Evolutionary conservation across 345 rosid species (phyloP).

Genomic region (Arabis alpina): DNA sequence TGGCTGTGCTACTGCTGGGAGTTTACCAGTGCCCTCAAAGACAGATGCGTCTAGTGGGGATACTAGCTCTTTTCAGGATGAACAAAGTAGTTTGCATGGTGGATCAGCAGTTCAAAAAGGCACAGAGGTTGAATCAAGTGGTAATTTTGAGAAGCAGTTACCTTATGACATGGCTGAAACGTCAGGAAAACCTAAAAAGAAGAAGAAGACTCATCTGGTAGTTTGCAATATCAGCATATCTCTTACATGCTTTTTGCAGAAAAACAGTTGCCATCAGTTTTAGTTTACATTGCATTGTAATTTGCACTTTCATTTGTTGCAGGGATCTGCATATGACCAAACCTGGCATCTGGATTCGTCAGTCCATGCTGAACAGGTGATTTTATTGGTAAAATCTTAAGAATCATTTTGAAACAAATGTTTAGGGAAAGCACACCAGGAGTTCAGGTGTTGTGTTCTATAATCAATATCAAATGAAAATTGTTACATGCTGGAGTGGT

Average conservation of each 20-base stretch:
- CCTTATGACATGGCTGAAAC: constrained; percentile 79
- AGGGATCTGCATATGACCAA: constrained; percentile 84
- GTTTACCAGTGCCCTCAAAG: constrained; percentile 54
- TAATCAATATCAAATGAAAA: constrained; percentile 14
- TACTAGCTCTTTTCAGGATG: constrained; percentile 95
- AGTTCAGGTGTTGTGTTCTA: constrained; percentile 23
- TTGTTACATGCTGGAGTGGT: constrained; percentile 20
- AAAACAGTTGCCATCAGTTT: constrained; percentile 18
- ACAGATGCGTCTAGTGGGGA: constrained; percentile 98
- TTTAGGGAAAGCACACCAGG: constrained; percentile 3
- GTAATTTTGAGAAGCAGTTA: constrained; percentile 68
- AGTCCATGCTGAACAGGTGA: constrained; percentile 75
- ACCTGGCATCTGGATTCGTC: constrained; percentile 77
- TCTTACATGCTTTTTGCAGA: constrained; percentile 26
- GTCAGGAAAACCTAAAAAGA: constrained; percentile 83
- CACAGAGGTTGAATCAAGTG: constrained; percentile 80
- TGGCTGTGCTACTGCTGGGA: constrained; percentile 59
- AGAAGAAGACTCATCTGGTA: constrained; percentile 76
- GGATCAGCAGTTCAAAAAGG: constrained; percentile 73
- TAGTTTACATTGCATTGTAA: constrained; percentile 33
- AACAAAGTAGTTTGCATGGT: constrained; percentile 78
- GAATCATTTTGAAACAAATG: constrained; percentile 13
- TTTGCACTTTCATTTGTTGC: constrained; percentile 44
- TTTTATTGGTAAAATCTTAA: constrained; percentile 23
- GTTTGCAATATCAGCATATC: constrained; percentile 49